These are phyloP conservation scores for Neonectria hederae DNA, from an alignment of 2,329 filamentous ascomycete genomes.

Conservation along the genomic window DNA sequence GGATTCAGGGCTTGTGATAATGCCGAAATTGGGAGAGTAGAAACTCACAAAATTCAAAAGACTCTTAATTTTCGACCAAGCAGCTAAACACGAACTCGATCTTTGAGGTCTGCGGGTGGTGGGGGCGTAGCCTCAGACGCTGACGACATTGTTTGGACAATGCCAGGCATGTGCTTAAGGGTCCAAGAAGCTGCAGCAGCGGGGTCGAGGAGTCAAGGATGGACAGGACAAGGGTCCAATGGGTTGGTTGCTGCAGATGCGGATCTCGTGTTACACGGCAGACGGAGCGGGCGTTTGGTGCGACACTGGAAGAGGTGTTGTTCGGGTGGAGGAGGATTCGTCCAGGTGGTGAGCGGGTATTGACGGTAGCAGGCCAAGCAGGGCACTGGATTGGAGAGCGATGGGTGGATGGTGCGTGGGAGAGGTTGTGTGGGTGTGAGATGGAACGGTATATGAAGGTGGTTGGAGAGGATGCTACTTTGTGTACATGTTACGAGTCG, in stretches of 20 bases:
- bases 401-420: not conserved
- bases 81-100: not conserved
- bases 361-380: constrained; percentile 7
- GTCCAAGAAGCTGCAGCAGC: not conserved
- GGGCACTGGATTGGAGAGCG: constrained; percentile 13
- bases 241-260: constrained; percentile 31
- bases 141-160: not conserved
- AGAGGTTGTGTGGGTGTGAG: constrained; percentile 1
- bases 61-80: constrained; percentile 13
- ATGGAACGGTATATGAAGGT: not conserved
- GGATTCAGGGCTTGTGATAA: constrained; percentile 10
- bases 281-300: constrained; percentile 20
- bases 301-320: constrained; percentile 11
- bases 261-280: constrained; percentile 42
- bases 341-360: constrained; percentile 14
- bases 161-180: not conserved
- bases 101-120: not conserved
- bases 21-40: constrained; percentile 2
- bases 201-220: not conserved
- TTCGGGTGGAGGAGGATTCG: constrained; percentile 7
- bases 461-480: constrained; percentile 9
- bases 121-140: not conserved
- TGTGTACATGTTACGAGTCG: too few species aligned
- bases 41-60: constrained; percentile 20
- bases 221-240: constrained; percentile 4